Percentiles rank a stretch among this genome's conserved stretches.
These are phyloP conservation scores for Saccharum spontaneum DNA, from an alignment of 176 grass and related monocot genomes.

Conservation along the genomic window DNA sequence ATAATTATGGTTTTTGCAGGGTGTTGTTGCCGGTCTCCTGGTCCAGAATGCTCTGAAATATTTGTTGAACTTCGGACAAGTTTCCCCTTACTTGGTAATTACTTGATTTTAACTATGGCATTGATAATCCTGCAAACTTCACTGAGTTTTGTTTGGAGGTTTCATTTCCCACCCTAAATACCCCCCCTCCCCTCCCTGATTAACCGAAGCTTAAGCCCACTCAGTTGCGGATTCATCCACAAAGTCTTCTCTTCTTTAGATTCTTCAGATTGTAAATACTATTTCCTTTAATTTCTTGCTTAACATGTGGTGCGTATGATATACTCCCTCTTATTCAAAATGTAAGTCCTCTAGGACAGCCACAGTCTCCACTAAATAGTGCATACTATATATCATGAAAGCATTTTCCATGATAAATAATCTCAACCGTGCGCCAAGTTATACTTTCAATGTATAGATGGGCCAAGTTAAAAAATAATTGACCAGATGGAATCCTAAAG, in stretches of 20 bases:
- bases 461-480: neutral
- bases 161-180: neutral
- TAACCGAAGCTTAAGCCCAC: neutral
- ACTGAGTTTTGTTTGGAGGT: neutral
- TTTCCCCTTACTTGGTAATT: slow-evolving; percentile 95
- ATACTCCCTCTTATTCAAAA: neutral
- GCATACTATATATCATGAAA: neutral
- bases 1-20: slow-evolving; percentile 53
- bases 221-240: neutral
- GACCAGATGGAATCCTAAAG: neutral
- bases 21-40: slow-evolving; percentile 88
- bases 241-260: neutral
- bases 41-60: slow-evolving; percentile 96
- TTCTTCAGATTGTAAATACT: neutral
- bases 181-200: too few relatives aligned
- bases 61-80: slow-evolving; percentile 95
- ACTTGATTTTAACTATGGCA: slow-evolving; percentile 2
- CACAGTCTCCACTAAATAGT: neutral
- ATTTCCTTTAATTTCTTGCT: neutral
- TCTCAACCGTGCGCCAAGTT: neutral
- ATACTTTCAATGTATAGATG: neutral
- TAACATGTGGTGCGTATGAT: neutral
- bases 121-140: neutral
- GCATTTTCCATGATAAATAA: neutral
- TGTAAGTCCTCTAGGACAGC: neutral